Conservation (phyloP, 2,329 filamentous ascomycete genomes). For the Pseudogymnoascus sp. region DNA sequence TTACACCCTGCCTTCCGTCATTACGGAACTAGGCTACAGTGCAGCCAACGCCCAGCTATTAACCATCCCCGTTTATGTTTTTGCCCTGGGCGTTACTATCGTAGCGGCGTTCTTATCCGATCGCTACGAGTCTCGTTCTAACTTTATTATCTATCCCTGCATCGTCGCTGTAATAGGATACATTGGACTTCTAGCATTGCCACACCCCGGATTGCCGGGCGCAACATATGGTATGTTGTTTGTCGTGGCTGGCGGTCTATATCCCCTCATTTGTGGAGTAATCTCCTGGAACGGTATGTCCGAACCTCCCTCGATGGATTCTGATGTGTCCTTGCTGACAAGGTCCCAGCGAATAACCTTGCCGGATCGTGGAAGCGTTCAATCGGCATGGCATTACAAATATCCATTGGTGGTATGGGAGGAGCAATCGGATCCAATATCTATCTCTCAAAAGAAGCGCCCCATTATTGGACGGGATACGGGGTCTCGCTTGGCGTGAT, state of each 20-base stretch:
- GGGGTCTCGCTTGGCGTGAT: slow-evolving; percentile 27
- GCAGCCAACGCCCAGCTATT: slow-evolving; percentile 14
- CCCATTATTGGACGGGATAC: slow-evolving; percentile 31
- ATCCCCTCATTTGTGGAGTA: slow-evolving; percentile 73
- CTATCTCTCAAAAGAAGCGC: slow-evolving; percentile 29
- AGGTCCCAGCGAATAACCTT: slow-evolving; percentile 23
- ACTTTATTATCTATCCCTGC: slow-evolving; percentile 16
- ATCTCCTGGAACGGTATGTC: slow-evolving; percentile 55
- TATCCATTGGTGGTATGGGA: slow-evolving; percentile 26
- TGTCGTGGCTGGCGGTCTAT: slow-evolving; percentile 75
- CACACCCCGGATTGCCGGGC: slow-evolving; percentile 39
- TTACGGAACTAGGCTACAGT: slow-evolving; percentile 18
- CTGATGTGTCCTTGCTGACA: not conserved
- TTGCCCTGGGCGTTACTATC: slow-evolving; percentile 11
- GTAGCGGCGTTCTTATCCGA: slow-evolving; percentile 14
- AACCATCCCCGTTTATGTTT: slow-evolving; percentile 18
- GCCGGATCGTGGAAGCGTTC: slow-evolving; percentile 22
- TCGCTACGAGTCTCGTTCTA: slow-evolving; percentile 14
- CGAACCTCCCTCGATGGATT: not conserved
- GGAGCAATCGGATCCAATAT: slow-evolving; percentile 32
- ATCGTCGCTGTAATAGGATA: slow-evolving; percentile 14
- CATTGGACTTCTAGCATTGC: slow-evolving; percentile 11
- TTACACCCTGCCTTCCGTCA: slow-evolving; percentile 20
- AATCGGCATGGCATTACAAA: slow-evolving; percentile 24
- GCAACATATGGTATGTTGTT: slow-evolving; percentile 77